Evolutionary conservation across 2,329 filamentous ascomycete species (phyloP).

Genomic region (Aspergillus udagawae): DNA sequence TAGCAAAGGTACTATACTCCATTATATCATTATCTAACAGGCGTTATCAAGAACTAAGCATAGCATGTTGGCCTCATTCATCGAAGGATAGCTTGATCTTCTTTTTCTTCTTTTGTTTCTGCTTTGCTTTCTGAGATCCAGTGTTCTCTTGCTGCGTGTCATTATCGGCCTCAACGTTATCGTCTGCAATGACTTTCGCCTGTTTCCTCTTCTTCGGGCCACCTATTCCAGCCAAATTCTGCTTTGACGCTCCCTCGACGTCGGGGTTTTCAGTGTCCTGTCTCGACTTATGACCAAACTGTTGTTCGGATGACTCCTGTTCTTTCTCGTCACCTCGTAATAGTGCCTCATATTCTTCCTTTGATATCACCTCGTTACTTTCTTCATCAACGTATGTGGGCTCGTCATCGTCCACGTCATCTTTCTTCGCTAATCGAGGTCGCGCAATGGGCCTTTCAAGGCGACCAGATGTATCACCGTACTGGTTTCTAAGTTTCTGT

Average conservation of each 20-base stretch:
- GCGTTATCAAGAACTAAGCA: neutral
- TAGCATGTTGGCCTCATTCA: constrained; percentile 22
- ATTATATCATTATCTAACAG: neutral
- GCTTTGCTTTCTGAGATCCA: constrained; percentile 32
- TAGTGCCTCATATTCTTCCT: constrained; percentile 41
- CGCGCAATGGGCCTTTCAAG: constrained; percentile 35
- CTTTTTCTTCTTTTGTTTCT: constrained; percentile 42
- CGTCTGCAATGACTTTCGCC: constrained; percentile 38
- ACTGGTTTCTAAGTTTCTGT: constrained; percentile 38
- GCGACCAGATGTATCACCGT: constrained; percentile 32
- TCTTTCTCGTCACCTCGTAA: constrained; percentile 23
- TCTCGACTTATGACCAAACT: constrained; percentile 8
- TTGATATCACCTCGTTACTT: constrained; percentile 42
- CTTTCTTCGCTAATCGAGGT: constrained; percentile 33
- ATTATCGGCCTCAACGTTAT: constrained; percentile 18
- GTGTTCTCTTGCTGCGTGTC: constrained; percentile 19
- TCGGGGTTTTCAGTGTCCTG: constrained; percentile 6
- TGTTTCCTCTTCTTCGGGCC: constrained; percentile 41
- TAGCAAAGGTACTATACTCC: neutral
- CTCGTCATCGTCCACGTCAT: constrained; percentile 39
- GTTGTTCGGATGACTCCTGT: constrained; percentile 4
- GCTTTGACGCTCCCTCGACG: constrained; percentile 20
- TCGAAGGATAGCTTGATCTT: constrained; percentile 47
- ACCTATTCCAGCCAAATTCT: constrained; percentile 39
- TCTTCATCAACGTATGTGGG: constrained; percentile 44